A percentile compares a stretch with the other conserved stretches of the same genome.
phyloP scores from a whole-genome alignment of 805 yeast genomes.

The Cyberlindnera maritima region DNA sequence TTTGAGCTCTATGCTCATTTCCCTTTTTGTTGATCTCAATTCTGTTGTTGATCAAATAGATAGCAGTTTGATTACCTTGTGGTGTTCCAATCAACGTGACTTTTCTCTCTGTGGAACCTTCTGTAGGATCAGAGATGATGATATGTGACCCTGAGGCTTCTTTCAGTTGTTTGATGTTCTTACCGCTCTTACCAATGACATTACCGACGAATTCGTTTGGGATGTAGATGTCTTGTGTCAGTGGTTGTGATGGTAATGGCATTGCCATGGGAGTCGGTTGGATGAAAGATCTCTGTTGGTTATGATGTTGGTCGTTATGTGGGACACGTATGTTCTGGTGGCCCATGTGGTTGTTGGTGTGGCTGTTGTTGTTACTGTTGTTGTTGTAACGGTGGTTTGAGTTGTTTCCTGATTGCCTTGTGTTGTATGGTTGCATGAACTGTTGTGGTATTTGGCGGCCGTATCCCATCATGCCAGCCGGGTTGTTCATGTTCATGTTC shows the following conservation, averaged over 20 bases:
- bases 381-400: slow-evolving; percentile 3
- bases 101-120: slow-evolving; percentile 56
- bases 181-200: slow-evolving; percentile 84
- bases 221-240: slow-evolving; percentile 68
- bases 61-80: slow-evolving; percentile 69
- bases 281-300: slow-evolving; percentile 1
- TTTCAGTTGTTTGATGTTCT: slow-evolving; percentile 74
- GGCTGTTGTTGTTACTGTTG: too few relatives aligned
- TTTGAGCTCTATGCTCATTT: slow-evolving; percentile 28
- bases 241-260: slow-evolving; percentile 30
- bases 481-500: not conserved
- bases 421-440: slow-evolving; percentile 4
- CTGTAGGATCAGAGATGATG: slow-evolving; percentile 58
- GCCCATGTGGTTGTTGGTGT: not conserved
- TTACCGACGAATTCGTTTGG: slow-evolving; percentile 80
- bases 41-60: slow-evolving; percentile 63
- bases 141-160: slow-evolving; percentile 74
- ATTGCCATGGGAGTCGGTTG: slow-evolving; percentile 2
- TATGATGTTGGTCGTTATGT: not conserved
- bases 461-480: slow-evolving; percentile 5
- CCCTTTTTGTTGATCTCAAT: slow-evolving; percentile 64
- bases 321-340: not conserved
- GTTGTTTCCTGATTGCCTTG: not conserved
- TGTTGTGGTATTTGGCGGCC: slow-evolving; percentile 6
- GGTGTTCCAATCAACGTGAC: slow-evolving; percentile 67